Evolutionary conservation across 371 early-diverging fungal genomes (phyloP), one percentile per base, ranked within the genome.

Genomic region (Rhizopus delemar): DNA sequence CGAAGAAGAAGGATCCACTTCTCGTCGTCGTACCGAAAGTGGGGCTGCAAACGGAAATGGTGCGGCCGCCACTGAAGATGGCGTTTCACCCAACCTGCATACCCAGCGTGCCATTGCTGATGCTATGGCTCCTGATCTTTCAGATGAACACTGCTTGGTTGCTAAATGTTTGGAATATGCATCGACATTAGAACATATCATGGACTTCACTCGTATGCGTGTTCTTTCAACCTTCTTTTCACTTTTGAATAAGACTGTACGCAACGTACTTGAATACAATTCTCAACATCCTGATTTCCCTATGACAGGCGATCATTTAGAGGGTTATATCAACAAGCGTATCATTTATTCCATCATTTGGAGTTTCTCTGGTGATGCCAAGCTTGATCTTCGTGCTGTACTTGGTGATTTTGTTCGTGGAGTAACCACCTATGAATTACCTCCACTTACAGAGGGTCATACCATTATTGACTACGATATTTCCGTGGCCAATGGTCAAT

Each of bases 321-420:
- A 93, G 67, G 71, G 71, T 15, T 96, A 92, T 63, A 75, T 97
- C 28, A 77, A 86, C 35, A 93, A 91, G 74, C 90, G 92, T 38
- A 78, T 98, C 38, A 77, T 92, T 12, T 76, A 92, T 46, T 84
- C 93, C 1, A 60, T 96, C 15, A 89, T 97, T 32, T 99, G 99
- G 99, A 92, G 93, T 86, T 93, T 98, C 69, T 80, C 94, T 31
- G 99, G 99, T 66, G 97, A 96, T 65, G 80, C 92, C 39, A 86
- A 90, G 52, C 80, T 89, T 28, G 92, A 89, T 8, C 73, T 84
- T 3, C 90, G 98, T 51, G 65, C 82, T 15, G 74, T 82, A 29
- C 82, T 99, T 51, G 92, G 91, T 13, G 93, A 93, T 38, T 95
- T 86, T 71, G 81, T 99, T 29, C 82, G 89, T 35, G 84, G 86